Base-by-base conservation (phyloP, 2,329 filamentous ascomycete genomes). In the Alternaria rosae region DNA sequence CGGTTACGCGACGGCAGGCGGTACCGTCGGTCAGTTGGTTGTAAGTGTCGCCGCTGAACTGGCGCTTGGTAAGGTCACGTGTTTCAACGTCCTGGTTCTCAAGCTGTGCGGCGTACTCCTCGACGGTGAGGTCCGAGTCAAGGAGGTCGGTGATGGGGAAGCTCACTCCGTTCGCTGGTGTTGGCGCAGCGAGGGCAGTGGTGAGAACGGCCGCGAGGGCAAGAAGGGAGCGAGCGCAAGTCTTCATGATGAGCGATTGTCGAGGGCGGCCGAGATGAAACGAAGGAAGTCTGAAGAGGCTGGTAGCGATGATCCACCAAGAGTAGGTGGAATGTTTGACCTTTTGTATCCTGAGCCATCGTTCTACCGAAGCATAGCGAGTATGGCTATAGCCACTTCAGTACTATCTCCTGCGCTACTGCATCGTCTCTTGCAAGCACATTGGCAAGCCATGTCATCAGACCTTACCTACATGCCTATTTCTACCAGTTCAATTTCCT, bases 1-100 rank as follows among this genome's bases (percentile, higher is more conserved):
- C 73, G 11, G 84, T 86, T 51, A 85, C 78, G 15, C 76, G 69
- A 23, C 80, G 81, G 74, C 83, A 85, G 35, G 67, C 62, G n/a
- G 71, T 74, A 13, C 72, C 69, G 60, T 75, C 69, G 12, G 71
- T 76, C 17, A 77, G 62, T 45, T 77, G 73, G 62, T 75, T 76
- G 62, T 74, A 72, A 12, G 72, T 76, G 55, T 66, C 58, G 20
- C 65, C 59, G 25, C 42, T 59, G 62, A 68, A 75, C 47, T 72
- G 70, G 23, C 70, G 68, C 59, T 70, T 71, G 43, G 57, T 53
- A 8, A 73, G 50, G 8, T 58, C 42, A 26, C 57, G 60, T 42
- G 55, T 51, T 25, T 58, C 55, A 13, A 54, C 25, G 26, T 47
- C 58, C 11, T 66, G 48, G 26, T 57, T 65, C 51, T 72, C 70